These are phyloP conservation scores for Corinectria fuckeliana DNA, from an alignment of 2,329 filamentous ascomycete genomes.

Conservation along the genomic window DNA sequence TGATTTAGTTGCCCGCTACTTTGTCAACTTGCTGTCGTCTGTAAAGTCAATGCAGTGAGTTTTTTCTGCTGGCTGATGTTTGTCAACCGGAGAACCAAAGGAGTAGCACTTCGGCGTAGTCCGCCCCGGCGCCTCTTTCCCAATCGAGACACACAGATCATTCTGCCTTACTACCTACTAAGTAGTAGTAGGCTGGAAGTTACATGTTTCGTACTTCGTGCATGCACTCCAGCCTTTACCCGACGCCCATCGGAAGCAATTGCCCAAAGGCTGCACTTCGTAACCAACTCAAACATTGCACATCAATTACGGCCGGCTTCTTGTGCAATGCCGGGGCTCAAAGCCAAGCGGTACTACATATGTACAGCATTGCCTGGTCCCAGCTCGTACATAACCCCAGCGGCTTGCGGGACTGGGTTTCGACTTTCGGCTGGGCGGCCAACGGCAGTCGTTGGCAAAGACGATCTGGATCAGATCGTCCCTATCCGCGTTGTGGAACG, in stretches of 20 bases:
- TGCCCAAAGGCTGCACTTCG: too few relatives aligned
- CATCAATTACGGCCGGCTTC: conserved; percentile 4
- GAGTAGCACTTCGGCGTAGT: conserved; percentile 21
- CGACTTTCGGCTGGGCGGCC: not conserved
- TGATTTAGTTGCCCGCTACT: conserved; percentile 1
- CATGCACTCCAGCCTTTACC: not conserved
- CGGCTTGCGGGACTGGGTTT: conserved; percentile 2
- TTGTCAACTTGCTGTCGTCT: not conserved
- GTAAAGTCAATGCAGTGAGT: not conserved
- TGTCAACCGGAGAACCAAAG: conserved; percentile 7
- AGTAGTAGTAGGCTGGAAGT: too few relatives aligned
- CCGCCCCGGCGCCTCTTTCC: conserved; percentile 26
- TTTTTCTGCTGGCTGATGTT: not conserved
- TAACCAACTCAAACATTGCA: not conserved
- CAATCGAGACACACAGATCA: conserved; percentile 9
- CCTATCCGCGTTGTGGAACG: not conserved
- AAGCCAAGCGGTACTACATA: too few relatives aligned
- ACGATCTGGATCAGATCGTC: conserved; percentile 14
- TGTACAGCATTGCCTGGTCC: conserved; percentile 14
- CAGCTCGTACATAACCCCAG: conserved; percentile 1
- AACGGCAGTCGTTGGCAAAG: conserved; percentile 10
- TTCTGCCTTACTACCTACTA: conserved; percentile 7
- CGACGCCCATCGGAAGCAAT: conserved; percentile 3
- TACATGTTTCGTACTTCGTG: too few relatives aligned
- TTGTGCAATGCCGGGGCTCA: conserved; percentile 3